Conservation (phyloP, 441 rosid genomes). For the Erodium texanum region DNA sequence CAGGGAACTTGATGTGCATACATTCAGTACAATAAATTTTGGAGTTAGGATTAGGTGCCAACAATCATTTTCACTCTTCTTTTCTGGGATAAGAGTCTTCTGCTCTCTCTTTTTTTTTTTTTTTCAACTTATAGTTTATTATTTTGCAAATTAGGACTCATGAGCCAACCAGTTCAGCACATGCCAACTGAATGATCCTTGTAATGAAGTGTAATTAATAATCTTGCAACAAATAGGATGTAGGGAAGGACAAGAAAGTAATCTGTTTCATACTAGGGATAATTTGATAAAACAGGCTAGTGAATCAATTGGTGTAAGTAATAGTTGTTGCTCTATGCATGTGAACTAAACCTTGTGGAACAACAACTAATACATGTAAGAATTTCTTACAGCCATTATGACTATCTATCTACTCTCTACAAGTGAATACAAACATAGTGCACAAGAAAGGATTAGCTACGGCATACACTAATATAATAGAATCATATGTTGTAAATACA, state of each 20-base stretch:
- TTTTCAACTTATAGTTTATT: background rate
- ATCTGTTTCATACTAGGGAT: background rate
- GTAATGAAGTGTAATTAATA: no score
- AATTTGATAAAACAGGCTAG: background rate
- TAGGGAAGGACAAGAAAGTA: background rate
- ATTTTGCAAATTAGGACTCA: background rate
- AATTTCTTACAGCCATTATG: background rate
- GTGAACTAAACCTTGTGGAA: background rate
- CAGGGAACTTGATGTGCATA: background rate
- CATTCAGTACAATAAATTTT: background rate
- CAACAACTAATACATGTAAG: background rate
- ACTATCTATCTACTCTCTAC: background rate
- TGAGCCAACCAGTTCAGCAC: background rate
- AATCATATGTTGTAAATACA: no score
- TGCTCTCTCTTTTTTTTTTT: background rate
- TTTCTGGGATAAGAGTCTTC: background rate
- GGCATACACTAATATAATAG: background rate
- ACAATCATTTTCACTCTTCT: background rate
- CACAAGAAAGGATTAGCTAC: background rate
- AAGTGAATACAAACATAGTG: background rate
- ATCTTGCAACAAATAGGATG: no score
- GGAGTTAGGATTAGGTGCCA: background rate
- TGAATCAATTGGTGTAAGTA: background rate
- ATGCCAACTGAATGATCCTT: no score
- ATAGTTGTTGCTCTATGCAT: background rate